phyloP scores from a whole-genome alignment of 78 protist genomes.

The Bigelowiella natans region DNA sequence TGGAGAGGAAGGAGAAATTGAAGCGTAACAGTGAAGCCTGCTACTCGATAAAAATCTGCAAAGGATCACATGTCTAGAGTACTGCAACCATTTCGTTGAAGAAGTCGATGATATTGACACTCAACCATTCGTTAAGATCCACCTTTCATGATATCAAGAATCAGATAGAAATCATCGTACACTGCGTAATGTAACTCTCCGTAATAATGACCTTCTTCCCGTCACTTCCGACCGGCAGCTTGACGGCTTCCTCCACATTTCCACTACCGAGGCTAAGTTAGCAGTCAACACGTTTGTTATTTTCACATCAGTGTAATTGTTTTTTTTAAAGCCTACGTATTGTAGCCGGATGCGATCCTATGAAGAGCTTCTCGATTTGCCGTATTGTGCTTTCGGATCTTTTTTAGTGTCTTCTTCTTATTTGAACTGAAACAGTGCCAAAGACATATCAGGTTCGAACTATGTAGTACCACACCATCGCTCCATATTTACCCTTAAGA shows the following conservation, averaged over 20 bases:
- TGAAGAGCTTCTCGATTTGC: not conserved
- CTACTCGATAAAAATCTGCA: too few relatives aligned
- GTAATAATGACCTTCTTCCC: not conserved
- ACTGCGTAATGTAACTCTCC: too few relatives aligned
- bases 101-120: not conserved
- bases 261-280: not conserved
- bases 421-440: not conserved
- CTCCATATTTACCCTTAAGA: too few relatives aligned
- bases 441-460: too few relatives aligned
- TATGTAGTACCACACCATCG: too few relatives aligned
- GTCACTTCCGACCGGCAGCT: slow-evolving; percentile 6
- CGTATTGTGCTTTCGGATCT: not conserved
- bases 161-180: too few relatives aligned
- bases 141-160: not conserved
- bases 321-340: not conserved
- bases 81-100: not conserved
- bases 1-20: not conserved
- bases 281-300: not conserved
- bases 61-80: not conserved
- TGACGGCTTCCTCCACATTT: slow-evolving; percentile 10
- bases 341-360: not conserved
- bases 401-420: not conserved
- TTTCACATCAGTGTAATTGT: not conserved
- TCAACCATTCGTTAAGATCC: not conserved
- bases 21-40: too few relatives aligned